Percentiles rank a stretch among this genome's conserved stretches.
Conservation (phyloP, 75 land plant genomes). For the Selaginella tamariscina region DNA sequence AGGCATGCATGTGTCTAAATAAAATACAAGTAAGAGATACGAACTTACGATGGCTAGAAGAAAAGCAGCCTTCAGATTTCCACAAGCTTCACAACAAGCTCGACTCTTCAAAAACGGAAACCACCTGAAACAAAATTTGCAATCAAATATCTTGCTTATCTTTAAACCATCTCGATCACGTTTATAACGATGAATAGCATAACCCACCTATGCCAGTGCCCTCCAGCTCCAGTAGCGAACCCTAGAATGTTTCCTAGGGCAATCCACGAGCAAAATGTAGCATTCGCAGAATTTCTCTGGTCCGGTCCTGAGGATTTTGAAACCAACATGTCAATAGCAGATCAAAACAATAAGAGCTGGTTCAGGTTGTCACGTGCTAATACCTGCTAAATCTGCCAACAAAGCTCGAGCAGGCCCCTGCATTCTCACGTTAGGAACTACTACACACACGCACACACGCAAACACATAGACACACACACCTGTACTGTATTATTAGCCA, state of each 20-base stretch:
- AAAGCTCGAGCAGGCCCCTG: slow-evolving; percentile 99
- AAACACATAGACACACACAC: slow-evolving; percentile 25
- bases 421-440: background rate
- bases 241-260: slow-evolving; percentile 94
- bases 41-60: slow-evolving; percentile 72
- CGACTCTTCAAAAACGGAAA: slow-evolving; percentile 70
- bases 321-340: too few species aligned
- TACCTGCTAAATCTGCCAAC: slow-evolving; percentile 92
- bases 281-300: slow-evolving; percentile 76
- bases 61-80: slow-evolving; percentile 95
- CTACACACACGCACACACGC: background rate
- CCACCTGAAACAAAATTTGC: slow-evolving; percentile 36
- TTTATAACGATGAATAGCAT: background rate
- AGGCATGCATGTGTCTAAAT: slow-evolving; percentile 4
- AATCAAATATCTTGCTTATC: background rate
- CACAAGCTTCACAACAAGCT: slow-evolving; percentile 93
- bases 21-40: background rate
- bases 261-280: slow-evolving; percentile 91
- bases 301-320: slow-evolving; percentile 74
- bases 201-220: slow-evolving; percentile 68
- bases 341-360: background rate
- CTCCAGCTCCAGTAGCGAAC: slow-evolving; percentile 89
- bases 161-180: background rate
- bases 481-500: slow-evolving; percentile 95
- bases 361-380: background rate